phyloP scores from a whole-genome alignment of 441 rosid species.

The Sinapis alba region DNA sequence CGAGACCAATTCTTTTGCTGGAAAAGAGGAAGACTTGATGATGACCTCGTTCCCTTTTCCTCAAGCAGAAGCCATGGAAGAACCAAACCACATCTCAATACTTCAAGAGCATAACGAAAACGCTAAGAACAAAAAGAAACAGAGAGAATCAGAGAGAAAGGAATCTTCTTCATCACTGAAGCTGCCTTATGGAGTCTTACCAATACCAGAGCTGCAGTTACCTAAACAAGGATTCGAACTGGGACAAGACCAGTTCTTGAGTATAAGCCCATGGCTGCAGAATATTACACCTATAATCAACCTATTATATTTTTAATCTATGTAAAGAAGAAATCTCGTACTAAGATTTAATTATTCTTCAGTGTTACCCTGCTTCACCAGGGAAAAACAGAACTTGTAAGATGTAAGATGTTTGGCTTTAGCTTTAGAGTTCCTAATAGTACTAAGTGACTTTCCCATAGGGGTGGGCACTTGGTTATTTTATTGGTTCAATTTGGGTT shows the following conservation, averaged over 20 bases:
- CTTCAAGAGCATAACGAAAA: slow-evolving; percentile 17
- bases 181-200: slow-evolving; percentile 52
- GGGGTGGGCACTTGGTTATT: no score
- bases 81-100: slow-evolving; percentile 38
- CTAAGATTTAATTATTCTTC: slow-evolving; percentile 5
- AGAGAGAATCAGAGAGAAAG: slow-evolving; percentile 24
- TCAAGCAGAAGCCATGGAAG: slow-evolving; percentile 47
- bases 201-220: slow-evolving; percentile 74
- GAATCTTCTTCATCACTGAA: slow-evolving; percentile 45
- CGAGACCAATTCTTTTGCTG: slow-evolving; percentile 45
- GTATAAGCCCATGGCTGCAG: slow-evolving; percentile 87
- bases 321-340: neutral
- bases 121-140: slow-evolving; percentile 7
- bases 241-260: slow-evolving; percentile 62
- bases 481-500: no score
- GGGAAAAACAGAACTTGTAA: neutral
- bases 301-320: slow-evolving; percentile 56
- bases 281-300: slow-evolving; percentile 58
- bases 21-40: slow-evolving; percentile 46
- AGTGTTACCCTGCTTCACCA: neutral
- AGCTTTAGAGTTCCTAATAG: no score
- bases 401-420: no score
- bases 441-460: no score
- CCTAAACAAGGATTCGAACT: slow-evolving; percentile 67
- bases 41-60: slow-evolving; percentile 15